These are phyloP conservation scores for Trichoderma gamsii DNA, from an alignment of 495 filamentous ascomycete species.

Conservation along the genomic window DNA sequence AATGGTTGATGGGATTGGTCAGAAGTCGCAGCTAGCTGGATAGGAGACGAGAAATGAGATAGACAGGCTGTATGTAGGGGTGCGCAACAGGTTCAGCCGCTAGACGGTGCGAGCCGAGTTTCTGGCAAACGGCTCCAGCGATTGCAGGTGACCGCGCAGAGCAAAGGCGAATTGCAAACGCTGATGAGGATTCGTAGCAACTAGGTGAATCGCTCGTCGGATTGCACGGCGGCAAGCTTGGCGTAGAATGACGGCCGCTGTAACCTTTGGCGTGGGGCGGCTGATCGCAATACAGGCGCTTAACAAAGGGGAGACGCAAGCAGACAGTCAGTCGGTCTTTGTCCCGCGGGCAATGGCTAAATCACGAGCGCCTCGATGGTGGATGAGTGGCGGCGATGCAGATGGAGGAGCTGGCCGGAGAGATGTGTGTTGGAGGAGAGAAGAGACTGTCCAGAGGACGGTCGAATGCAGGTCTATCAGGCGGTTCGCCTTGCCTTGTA, in stretches of 20 bases:
- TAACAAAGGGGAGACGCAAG: constrained; percentile 8
- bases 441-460: background rate
- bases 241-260: background rate
- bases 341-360: background rate
- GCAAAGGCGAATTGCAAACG: background rate
- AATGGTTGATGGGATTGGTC: background rate
- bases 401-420: background rate
- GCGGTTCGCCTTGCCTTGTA: constrained; percentile 7
- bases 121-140: background rate
- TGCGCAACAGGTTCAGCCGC: background rate
- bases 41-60: constrained; percentile 1
- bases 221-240: background rate
- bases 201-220: background rate
- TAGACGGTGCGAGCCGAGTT: background rate
- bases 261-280: background rate
- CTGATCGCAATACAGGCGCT: constrained; percentile 10
- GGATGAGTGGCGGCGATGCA: background rate
- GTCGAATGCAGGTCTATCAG: background rate
- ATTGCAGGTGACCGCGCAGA: background rate
- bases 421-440: background rate
- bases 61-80: background rate
- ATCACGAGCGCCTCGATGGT: no score
- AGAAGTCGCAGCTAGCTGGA: constrained; percentile 5
- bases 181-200: background rate
- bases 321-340: background rate